These are phyloP conservation scores for Xylaria arbuscula DNA, from an alignment of 2,329 filamentous ascomycete genomes.

Conservation along the genomic window DNA sequence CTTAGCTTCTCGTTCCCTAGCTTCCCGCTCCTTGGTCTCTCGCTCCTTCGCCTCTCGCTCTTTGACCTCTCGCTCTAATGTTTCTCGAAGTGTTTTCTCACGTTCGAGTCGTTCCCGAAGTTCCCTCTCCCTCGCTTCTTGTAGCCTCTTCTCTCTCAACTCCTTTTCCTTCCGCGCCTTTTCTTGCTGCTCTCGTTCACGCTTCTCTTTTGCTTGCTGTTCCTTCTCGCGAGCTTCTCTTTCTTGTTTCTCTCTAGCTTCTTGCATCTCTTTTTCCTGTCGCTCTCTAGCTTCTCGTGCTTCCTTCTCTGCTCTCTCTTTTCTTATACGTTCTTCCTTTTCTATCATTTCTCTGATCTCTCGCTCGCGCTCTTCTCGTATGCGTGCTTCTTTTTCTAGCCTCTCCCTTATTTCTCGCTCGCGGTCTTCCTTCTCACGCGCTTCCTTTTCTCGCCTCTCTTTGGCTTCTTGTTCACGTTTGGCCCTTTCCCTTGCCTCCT, in stretches of 20 bases:
- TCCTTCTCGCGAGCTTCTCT: slow-evolving; percentile 49
- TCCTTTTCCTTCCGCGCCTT: slow-evolving; percentile 50
- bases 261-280: slow-evolving; percentile 58
- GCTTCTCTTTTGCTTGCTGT: slow-evolving; percentile 47
- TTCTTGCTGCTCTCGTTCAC: slow-evolving; percentile 53
- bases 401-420: slow-evolving; percentile 51
- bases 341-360: slow-evolving; percentile 53
- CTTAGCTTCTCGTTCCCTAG: slow-evolving; percentile 52
- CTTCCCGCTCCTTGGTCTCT: slow-evolving; percentile 51
- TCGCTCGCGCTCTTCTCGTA: slow-evolving; percentile 52
- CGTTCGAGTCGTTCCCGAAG: slow-evolving; percentile 38
- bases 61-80: slow-evolving; percentile 38
- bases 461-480: slow-evolving; percentile 49
- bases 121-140: slow-evolving; percentile 55
- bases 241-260: slow-evolving; percentile 49
- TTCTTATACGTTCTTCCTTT: slow-evolving; percentile 47
- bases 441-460: slow-evolving; percentile 54
- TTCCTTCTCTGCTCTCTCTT: slow-evolving; percentile 51
- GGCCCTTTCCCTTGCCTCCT: slow-evolving; percentile 54
- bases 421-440: slow-evolving; percentile 47
- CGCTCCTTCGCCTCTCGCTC: slow-evolving; percentile 48
- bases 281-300: slow-evolving; percentile 52
- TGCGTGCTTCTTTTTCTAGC: slow-evolving; percentile 58
- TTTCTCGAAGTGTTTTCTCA: slow-evolving; percentile 38
- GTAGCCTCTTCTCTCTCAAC: slow-evolving; percentile 33